These are phyloP conservation scores for Botrytis pseudocinerea DNA, from an alignment of 2,329 filamentous ascomycete species.

Conservation along the genomic window DNA sequence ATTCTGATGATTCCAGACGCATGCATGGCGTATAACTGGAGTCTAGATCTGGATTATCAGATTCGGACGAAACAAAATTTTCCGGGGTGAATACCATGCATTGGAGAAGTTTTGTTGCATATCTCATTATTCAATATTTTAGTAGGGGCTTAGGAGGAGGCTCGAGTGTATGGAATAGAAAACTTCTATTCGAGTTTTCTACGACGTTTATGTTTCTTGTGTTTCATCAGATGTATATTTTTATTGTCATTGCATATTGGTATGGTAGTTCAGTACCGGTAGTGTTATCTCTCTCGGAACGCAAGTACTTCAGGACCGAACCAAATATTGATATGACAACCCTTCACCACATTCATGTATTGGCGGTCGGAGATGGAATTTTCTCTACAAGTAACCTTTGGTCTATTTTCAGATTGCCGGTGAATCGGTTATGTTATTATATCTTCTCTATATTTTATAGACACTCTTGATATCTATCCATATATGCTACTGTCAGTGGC, in stretches of 20 bases:
- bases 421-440: neutral
- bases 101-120: neutral
- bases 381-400: neutral
- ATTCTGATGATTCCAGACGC: neutral
- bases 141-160: neutral
- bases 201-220: neutral
- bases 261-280: neutral
- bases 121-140: neutral
- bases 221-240: neutral
- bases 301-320: neutral
- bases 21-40: neutral
- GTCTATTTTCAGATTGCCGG: neutral
- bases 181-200: neutral
- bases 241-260: neutral
- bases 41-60: neutral
- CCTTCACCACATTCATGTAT: neutral
- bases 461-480: no score
- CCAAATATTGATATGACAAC: neutral
- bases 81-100: neutral
- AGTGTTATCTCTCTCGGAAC: neutral
- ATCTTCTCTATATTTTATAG: neutral
- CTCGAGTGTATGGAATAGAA: neutral
- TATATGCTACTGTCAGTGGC: neutral
- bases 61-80: neutral
- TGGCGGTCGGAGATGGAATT: neutral